Base-by-base conservation (phyloP, 192 early-diverging fungal genomes). In the Gorgonomyces haynaldii region DNA sequence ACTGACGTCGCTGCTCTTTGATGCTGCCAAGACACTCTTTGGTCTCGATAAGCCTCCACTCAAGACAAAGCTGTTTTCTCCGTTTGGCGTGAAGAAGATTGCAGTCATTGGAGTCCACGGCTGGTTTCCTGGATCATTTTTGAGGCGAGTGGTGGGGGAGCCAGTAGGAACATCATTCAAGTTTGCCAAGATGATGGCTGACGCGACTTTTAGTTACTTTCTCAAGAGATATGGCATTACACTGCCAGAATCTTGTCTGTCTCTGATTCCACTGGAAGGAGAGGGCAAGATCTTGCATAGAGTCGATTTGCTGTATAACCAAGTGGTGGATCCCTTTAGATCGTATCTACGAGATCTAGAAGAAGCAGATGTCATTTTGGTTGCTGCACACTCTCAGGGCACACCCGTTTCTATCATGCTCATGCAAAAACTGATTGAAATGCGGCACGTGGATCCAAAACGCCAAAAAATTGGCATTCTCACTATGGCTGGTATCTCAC, bases 311-410 rank as follows among this genome's bases (percentile, higher is more conserved):
- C 65, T 93, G 19, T 84, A 88, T 57, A 52, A 72, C 12, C 84
- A 86, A 51, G 64, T 96, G 32, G 56, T 84, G 27, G 50, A 51
- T 13, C 56, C 65, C 4, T 47, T 56, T 8, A 31, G 39, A 9
- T 29, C 43, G 32, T 42, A 42, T 24, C 29, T 71, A 13, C 17
- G 28, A 28, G 53, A 63, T 9, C 6, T 42, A 17, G 9, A 42
- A 23, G 49, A 54, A 9, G 85, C 85, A 0, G 85, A 93, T 60
- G 69, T 84, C 0, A 74, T 97, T 9, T 74, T 97, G 53, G 74
- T 94, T 34, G 81, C 86, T 1, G 91, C 91, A 1, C 94, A 97
- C 61, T 86, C 83, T 21, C 94, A 98, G 62, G 94, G 94, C 30
- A 90, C 86, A 0, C 88, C 90, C 0, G 91, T 93, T 2, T 83